Evolutionary conservation across 306 rosid genomes (phyloP), one percentile per base, ranked within the genome.

Genomic region (Vicia faba): DNA sequence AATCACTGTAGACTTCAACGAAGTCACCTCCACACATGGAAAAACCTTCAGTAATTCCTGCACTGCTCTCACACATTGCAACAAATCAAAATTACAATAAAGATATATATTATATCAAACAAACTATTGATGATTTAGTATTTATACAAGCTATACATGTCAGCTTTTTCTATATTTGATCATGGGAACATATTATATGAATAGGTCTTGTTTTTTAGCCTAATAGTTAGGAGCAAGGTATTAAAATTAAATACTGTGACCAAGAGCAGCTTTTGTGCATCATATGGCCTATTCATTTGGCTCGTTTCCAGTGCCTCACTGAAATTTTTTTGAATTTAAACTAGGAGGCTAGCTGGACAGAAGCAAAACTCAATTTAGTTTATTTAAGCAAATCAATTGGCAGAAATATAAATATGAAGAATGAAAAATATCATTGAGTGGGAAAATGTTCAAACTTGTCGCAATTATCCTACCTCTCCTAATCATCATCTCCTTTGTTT

Each of bases 1-100:
- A 79, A 74, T 90, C 95, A 38, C 83, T 74, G 76, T 93, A 93
- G 78, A 93, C 97, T 82, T 89, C 98, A 71, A 89, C 84, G 61
- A 93, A 93, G 85, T 93, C 99, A 44, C 99, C 99, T 69, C 96
- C 97, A 12, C 97, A 93, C 97, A 93, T 93, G 55, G 99, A 93
- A 85, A 93, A 93, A 29, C 99, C 99, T 82, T 90, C 96, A 5
- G 99, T 86, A 28, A 93, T 88, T 75, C 95, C 99, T 73, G 97
- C 99, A 64, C 99, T 90, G 91, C 83, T 79, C 70, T 64, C 11
- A 3, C 11, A 71, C 44, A 67, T 41, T 49, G 51, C 2, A 64
- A 74, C 29, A 39, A 75, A 39, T 31, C 3, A 67, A 59, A 5
- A 70, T 16, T 66, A 74, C 29, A 36, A 64, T 61, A 7, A 66